phyloP scores from a whole-genome alignment of 2,329 filamentous ascomycete species.

The Botrytis paeoniae region DNA sequence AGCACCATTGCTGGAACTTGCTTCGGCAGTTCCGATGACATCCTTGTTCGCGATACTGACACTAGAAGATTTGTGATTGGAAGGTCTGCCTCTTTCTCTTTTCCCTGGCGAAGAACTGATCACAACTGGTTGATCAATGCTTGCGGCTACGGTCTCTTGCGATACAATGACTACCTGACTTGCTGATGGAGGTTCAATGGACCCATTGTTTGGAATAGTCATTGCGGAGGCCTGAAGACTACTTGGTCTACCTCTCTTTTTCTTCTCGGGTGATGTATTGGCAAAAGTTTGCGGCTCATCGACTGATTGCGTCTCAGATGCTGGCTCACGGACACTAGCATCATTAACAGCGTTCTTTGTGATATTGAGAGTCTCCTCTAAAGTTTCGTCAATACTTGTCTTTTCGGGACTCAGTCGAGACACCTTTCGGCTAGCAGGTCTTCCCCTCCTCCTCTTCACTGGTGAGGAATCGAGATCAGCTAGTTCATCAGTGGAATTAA shows the following conservation, averaged over 20 bases:
- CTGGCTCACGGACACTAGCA: background rate
- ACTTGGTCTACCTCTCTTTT: background rate
- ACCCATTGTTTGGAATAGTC: background rate
- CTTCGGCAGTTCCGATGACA: background rate
- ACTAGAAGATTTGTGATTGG: background rate
- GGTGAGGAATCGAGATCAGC: background rate
- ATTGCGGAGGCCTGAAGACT: background rate
- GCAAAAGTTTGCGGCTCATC: background rate
- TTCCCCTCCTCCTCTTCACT: conserved; percentile 4
- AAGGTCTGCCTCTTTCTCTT: conserved; percentile 1
- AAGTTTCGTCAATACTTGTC: background rate
- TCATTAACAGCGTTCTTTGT: background rate
- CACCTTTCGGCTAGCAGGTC: background rate
- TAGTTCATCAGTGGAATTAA: background rate
- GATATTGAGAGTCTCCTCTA: background rate
- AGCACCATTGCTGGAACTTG: background rate
- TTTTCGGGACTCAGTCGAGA: background rate
- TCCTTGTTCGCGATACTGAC: background rate
- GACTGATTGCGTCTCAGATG: background rate
- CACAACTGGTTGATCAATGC: background rate
- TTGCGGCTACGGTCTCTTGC: background rate
- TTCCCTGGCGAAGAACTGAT: conserved; percentile 1
- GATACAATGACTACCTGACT: too few relatives aligned
- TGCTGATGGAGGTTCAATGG: background rate
- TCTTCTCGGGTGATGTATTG: background rate